phyloP scores from a whole-genome alignment of 75 land plant species.

The Cupressus sempervirens region DNA sequence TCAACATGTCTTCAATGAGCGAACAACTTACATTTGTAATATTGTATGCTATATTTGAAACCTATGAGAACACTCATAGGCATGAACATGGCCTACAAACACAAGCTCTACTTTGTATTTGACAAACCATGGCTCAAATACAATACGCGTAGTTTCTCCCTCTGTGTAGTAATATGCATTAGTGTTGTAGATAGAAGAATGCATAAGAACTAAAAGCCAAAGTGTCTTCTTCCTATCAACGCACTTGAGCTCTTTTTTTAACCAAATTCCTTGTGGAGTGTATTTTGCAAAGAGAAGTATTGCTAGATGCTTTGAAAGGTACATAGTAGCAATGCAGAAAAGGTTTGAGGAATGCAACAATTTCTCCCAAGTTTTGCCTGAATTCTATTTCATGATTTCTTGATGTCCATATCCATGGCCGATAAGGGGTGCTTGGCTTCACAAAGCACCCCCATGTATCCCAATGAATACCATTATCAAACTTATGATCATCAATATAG shows the following conservation, averaged over 20 bases:
- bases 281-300: no score
- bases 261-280: conserved; percentile 62
- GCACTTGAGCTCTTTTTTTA: conserved; percentile 41
- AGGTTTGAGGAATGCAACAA: no score
- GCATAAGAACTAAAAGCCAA: conserved; percentile 91
- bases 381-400: conserved; percentile 65
- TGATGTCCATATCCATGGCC: conserved; percentile 94
- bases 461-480: conserved; percentile 72
- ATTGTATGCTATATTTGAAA: no score
- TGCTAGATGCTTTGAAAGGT: no score
- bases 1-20: no score
- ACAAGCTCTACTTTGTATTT: conserved; percentile 67
- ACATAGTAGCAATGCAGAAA: no score
- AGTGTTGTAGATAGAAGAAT: conserved; percentile 81
- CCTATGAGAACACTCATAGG: conserved; percentile 89
- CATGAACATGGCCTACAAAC: conserved; percentile 95
- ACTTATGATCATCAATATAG: conserved; percentile 76
- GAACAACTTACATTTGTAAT: no score
- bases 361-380: not conserved
- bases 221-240: conserved; percentile 86
- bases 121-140: conserved; percentile 69
- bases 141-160: conserved; percentile 87
- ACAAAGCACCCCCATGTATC: conserved; percentile 89
- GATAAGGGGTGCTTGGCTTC: conserved; percentile 82
- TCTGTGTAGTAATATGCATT: conserved; percentile 83